A percentile compares a stretch with the other conserved stretches of the same genome.
phyloP scores from a whole-genome alignment of 2,329 filamentous ascomycete genomes.

The Penicillium sp. region DNA sequence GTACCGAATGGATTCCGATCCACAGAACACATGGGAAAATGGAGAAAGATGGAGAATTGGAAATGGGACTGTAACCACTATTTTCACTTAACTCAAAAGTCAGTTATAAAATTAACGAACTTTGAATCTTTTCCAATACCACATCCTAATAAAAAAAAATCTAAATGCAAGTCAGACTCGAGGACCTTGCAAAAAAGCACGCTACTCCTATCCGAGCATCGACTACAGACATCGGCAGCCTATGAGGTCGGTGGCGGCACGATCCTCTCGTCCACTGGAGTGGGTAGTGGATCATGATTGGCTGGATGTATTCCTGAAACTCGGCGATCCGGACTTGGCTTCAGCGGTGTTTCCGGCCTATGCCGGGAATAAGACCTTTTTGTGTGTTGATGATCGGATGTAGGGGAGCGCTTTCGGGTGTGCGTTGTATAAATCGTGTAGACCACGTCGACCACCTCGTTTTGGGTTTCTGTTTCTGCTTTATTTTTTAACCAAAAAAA shows the following conservation, averaged over 20 bases:
- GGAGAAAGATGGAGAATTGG: conserved; percentile 6
- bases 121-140: neutral
- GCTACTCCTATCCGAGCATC: conserved; percentile 6
- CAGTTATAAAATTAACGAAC: neutral
- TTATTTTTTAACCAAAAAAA: neutral
- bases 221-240: conserved; percentile 14
- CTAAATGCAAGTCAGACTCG: conserved; percentile 5
- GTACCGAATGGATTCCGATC: neutral
- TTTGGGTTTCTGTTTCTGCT: neutral
- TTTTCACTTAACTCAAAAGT: neutral
- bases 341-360: conserved; percentile 22
- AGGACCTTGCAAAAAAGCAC: conserved; percentile 15
- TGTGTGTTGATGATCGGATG: neutral
- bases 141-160: neutral
- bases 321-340: conserved; percentile 27
- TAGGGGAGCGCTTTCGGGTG: neutral
- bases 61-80: neutral
- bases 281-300: conserved; percentile 22
- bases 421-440: neutral
- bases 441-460: neutral
- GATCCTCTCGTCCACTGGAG: conserved; percentile 21
- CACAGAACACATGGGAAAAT: conserved; percentile 9
- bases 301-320: conserved; percentile 26
- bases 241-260: conserved; percentile 33
- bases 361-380: conserved; percentile 13